Evolutionary conservation across 2,329 filamentous ascomycete genomes (phyloP), one percentile per base, ranked within the genome.

Genomic region (Rutstroemia sp.): DNA sequence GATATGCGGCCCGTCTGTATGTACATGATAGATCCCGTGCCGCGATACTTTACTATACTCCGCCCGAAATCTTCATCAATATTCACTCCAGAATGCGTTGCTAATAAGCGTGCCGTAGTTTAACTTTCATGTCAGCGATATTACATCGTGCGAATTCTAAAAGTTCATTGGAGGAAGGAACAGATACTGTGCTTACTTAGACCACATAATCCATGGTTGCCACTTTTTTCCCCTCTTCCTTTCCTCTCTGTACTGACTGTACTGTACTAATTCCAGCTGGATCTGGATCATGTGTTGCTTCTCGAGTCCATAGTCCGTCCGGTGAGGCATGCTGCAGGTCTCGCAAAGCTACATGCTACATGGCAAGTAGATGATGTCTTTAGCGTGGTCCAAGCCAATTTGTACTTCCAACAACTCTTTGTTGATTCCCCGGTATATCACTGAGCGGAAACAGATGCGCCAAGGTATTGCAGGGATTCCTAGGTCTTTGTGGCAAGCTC

Each of bases 291-390:
- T 48, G 51, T 48, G 34, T 48, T n/a, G 46, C 34, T 19, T 23
- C 36, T 54, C 16, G 36, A 54, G 40, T 44, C 40, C 40, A 44
- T 44, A 44, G 40, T 44, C 40, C 21, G 40, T 44, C 40, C 21
- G 40, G 25, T 39, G 23, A 48, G 51, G 51, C 51, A 54, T 48
- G 51, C 51, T 54, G 51, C 51, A 54, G 44, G 52, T 54, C 36
- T 54, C 45, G 45, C 52, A 40, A 42, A 42, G 52, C 36, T 49
- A 49, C 45, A 48, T 49, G 36, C 27, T 49, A 48, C 23, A 54
- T 48, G 52, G 52, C 52, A 48, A 54, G 45, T 48, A 40, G 17
- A 10, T 30, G 17, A 54, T 54, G 52, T 48, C 25, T 48, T 54
- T 40, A 40, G 52, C 52, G 52, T 54, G 45, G 52, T 54, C 34